A percentile compares a stretch with the other conserved stretches of the same genome.
Conservation (phyloP, 768 basidiomycete genomes). For the Suillus brevipes region DNA sequence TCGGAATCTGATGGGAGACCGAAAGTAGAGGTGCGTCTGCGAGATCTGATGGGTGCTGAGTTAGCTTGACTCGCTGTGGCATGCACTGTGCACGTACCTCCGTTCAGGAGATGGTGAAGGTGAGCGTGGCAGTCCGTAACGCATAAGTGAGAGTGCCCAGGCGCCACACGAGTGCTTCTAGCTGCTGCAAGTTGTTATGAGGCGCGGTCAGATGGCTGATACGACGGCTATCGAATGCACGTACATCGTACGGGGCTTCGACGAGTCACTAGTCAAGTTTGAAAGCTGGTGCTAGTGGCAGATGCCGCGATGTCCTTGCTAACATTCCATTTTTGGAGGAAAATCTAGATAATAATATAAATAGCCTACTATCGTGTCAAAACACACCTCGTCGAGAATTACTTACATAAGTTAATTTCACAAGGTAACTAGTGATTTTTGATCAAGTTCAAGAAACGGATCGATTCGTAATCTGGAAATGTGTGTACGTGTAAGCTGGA, state of each 20-base stretch:
- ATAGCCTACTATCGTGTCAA: neutral
- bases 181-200: neutral
- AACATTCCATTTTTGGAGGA: neutral
- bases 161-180: neutral
- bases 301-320: neutral
- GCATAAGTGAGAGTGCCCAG: conserved; percentile 36
- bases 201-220: neutral
- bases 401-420: too few relatives aligned
- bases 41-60: conserved; percentile 16
- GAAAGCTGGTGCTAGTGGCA: neutral
- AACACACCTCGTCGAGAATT: too few relatives aligned
- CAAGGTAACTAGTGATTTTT: too few relatives aligned
- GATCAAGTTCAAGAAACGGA: neutral
- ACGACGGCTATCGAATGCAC: neutral
- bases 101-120: conserved; percentile 49
- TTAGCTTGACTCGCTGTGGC: conserved; percentile 13
- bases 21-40: conserved; percentile 50
- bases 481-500: neutral
- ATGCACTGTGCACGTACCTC: conserved; percentile 28
- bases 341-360: neutral
- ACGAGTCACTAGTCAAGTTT: neutral
- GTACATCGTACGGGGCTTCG: neutral
- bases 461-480: neutral
- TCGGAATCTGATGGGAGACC: conserved; percentile 54
- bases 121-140: conserved; percentile 55